A percentile compares a stretch with the other conserved stretches of the same genome.
Evolutionary conservation across 2,329 filamentous ascomycete genomes (phyloP).

Genomic region (Cladophialophora bantiana): DNA sequence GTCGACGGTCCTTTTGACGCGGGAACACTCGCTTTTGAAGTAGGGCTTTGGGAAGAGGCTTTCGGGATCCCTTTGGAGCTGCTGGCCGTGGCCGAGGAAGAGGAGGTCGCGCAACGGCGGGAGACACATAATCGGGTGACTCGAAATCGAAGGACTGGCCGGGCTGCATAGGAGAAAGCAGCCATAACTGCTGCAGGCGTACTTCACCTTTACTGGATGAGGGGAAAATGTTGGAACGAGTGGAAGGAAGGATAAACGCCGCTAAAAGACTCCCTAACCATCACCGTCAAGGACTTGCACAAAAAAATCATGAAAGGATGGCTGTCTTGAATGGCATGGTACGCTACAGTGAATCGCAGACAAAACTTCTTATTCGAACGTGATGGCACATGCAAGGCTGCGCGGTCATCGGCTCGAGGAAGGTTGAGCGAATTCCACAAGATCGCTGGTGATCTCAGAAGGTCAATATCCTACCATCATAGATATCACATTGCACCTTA

Average conservation of each 20-base stretch:
- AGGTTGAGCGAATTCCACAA: neutral
- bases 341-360: neutral
- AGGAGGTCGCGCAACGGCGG: slow-evolving; percentile 24
- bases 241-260: neutral
- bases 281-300: neutral
- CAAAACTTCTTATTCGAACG: neutral
- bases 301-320: neutral
- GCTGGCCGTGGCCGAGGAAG: neutral
- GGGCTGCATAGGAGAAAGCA: slow-evolving; percentile 9
- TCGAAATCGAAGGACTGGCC: slow-evolving; percentile 23
- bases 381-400: slow-evolving; percentile 1
- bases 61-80: neutral
- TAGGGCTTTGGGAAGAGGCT: slow-evolving; percentile 3
- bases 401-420: neutral
- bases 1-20: neutral
- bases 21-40: neutral
- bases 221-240: neutral
- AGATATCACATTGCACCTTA: neutral
- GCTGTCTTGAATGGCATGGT: neutral
- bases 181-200: slow-evolving; percentile 16
- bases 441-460: neutral
- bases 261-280: neutral
- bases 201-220: neutral
- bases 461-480: neutral
- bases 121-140: slow-evolving; percentile 9